Conservation (phyloP, 495 filamentous ascomycete species). For the Penicillium arizonense region DNA sequence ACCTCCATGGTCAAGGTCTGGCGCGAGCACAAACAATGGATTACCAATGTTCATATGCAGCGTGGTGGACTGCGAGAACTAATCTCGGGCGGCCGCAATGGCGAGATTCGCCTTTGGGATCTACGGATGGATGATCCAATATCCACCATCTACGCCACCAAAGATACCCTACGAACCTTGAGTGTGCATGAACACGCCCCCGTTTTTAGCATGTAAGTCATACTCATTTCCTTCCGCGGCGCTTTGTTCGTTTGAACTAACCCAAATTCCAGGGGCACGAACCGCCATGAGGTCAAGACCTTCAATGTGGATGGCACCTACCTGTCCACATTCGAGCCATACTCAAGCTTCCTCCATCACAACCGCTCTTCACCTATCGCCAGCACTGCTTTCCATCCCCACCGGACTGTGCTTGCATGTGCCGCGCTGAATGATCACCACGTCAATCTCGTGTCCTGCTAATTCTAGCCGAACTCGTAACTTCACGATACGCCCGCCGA, state of each 20-base stretch:
- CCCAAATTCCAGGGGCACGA: constrained; percentile 65
- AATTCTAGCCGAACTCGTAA: constrained; percentile 14
- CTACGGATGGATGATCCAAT: constrained; percentile 78
- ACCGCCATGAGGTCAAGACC: constrained; percentile 81
- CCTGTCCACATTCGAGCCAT: constrained; percentile 81
- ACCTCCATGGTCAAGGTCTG: constrained; percentile 91
- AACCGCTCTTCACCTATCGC: constrained; percentile 76
- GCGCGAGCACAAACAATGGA: constrained; percentile 94
- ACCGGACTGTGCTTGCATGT: constrained; percentile 86
- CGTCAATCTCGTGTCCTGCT: constrained; percentile 46
- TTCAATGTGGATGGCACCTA: constrained; percentile 81
- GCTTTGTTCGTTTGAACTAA: constrained; percentile 10
- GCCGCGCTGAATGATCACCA: constrained; percentile 56
- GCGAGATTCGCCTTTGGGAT: constrained; percentile 95
- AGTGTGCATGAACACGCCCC: constrained; percentile 96
- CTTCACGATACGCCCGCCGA: constrained; percentile 1
- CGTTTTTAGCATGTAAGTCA: constrained; percentile 88
- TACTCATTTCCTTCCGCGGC: background rate
- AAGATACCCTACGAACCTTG: constrained; percentile 74
- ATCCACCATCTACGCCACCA: constrained; percentile 71
- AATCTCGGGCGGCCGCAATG: constrained; percentile 80
- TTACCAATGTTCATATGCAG: constrained; percentile 95
- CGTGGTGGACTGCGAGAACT: constrained; percentile 90
- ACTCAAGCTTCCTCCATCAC: constrained; percentile 80
- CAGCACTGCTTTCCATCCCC: constrained; percentile 92